Evolutionary conservation across 768 basidiomycete genomes (phyloP), one percentile per base, ranked within the genome.

Genomic region (Mrakia blollopis): DNA sequence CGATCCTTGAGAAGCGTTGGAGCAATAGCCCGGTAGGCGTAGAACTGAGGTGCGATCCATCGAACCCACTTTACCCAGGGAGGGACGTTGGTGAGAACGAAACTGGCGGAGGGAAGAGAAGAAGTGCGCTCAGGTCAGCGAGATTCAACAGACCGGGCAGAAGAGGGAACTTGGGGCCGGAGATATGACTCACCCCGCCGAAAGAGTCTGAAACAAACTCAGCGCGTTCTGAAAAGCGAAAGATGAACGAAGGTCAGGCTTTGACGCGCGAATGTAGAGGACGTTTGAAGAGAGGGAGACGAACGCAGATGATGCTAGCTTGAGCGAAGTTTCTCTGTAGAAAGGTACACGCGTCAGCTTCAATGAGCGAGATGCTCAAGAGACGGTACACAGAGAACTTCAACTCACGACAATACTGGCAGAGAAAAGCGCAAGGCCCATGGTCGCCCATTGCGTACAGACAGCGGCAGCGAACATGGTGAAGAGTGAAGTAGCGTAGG

Each of bases 1-100:
- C 86, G 80, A 25, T 83, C 83, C 41, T 81, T 80, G 80, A 86
- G 86, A 77, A 86, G 86, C 0, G 83, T 83, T 3, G 83, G 83
- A 0, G 83, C 83, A 69, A 85, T 78, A 70, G 85, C 82, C 30
- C 83, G 79, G 76, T 81, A 83, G 8, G 81, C 83, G 78, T 85
- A 86, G 79, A 84, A 86, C 72, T 85, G 84, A 0, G 84, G 83
- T 11, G 72, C 32, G 72, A 86, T 81, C 81, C 83, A 86, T 25
- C 83, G 79, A 30, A 85, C 81, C 86, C 86, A 87, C 5, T 80
- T 73, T 28, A 85, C 80, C 79, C 84, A 86, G 3, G 78, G 76
- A 10, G 83, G 83, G 7, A 82, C 82, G 75, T 81, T 70, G 25
- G 76, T 77, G 4, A 81, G 80, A 35, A 70, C 50, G 21, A 79